Evolutionary conservation across 768 basidiomycete genomes (phyloP), one percentile per base, ranked within the genome.

Genomic region (Pholiota molesta): DNA sequence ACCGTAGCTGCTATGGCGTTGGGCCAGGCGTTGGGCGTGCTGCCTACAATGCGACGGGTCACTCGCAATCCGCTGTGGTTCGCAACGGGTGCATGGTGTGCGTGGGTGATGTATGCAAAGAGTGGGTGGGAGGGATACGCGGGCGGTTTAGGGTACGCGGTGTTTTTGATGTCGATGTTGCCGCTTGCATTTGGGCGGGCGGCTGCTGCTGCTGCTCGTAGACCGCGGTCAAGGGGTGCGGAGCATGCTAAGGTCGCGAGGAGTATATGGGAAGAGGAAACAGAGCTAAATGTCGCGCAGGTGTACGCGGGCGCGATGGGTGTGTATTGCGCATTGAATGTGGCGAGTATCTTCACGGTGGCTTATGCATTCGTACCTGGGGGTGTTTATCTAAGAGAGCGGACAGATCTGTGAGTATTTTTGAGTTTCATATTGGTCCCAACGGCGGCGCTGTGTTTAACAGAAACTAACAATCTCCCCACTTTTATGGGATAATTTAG

Each of bases 331-430:
- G 47, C 93, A 35, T 77, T 92, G 51, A 82, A 84, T 55, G 80
- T 95, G 23, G 82, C 87, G 29, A 88, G 86, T 59, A 85, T 91
- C 16, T 91, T 92, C 78, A 94, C 93, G 0, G 92, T 92, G 57
- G 94, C 94, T 0, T 95, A 96, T 75, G 93, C 94, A 1, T 96
- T 95, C 66, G 92, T 96, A 13, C 93, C 93, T 2, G 90, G 90
- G 0, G 93, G 92, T 0, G 73, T 80, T 60, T 83, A 87, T 67
- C 76, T 96, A 53, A 79, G 94, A 55, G 94, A 96, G 75, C 79
- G 89, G 19, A 93, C 92, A 33, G 86, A 92, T 70, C 63, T 88
- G 86, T 92, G 68, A 72, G 85, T 82, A 16, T 42, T 55, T 19
- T 44, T 44, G n/a, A 8, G 17, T 19, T 17, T 44, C 42, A 44